phyloP scores from a whole-genome alignment of 805 yeast species.

The Kockiozyma suomiensis region DNA sequence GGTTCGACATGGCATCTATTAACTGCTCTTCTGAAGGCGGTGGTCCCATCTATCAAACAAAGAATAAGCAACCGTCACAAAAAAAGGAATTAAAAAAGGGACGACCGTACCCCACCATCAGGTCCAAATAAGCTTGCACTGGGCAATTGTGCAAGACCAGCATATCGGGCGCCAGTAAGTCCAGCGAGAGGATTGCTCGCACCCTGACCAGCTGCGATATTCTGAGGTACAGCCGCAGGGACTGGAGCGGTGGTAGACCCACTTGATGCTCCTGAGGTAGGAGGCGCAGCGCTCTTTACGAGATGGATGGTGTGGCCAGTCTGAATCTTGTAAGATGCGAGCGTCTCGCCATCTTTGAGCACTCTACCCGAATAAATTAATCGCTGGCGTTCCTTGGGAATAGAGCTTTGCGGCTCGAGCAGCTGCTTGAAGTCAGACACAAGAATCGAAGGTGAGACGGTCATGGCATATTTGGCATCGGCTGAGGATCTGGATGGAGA shows the following conservation, averaged over 20 bases:
- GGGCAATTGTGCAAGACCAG: constrained; percentile 88
- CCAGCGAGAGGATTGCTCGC: constrained; percentile 89
- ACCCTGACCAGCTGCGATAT: constrained; percentile 84
- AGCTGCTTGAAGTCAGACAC: constrained; percentile 69
- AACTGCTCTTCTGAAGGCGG: constrained; percentile 78
- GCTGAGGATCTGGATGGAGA: constrained; percentile 28
- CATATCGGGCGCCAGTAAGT: constrained; percentile 92
- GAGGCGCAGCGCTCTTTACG: constrained; percentile 74
- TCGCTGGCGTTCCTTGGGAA: constrained; percentile 80
- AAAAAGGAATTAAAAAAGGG: no score
- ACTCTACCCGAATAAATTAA: constrained; percentile 93
- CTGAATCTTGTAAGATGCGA: constrained; percentile 77
- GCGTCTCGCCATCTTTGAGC: constrained; percentile 76
- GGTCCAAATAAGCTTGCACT: constrained; percentile 88
- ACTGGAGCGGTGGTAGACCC: constrained; percentile 36
- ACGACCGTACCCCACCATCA: constrained; percentile 68
- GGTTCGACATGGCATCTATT: constrained; percentile 73
- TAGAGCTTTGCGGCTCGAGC: constrained; percentile 61
- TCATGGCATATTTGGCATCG: constrained; percentile 74
- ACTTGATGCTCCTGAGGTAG: constrained; percentile 41
- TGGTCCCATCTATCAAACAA: constrained; percentile 53
- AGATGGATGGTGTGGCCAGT: constrained; percentile 85
- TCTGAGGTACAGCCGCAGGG: constrained; percentile 60
- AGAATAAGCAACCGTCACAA: neutral
- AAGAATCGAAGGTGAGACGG: constrained; percentile 56